Evolutionary conservation across 2,329 filamentous ascomycete genomes (phyloP), one percentile per base, ranked within the genome.

Genomic region (Pseudogymnoascus sp.): DNA sequence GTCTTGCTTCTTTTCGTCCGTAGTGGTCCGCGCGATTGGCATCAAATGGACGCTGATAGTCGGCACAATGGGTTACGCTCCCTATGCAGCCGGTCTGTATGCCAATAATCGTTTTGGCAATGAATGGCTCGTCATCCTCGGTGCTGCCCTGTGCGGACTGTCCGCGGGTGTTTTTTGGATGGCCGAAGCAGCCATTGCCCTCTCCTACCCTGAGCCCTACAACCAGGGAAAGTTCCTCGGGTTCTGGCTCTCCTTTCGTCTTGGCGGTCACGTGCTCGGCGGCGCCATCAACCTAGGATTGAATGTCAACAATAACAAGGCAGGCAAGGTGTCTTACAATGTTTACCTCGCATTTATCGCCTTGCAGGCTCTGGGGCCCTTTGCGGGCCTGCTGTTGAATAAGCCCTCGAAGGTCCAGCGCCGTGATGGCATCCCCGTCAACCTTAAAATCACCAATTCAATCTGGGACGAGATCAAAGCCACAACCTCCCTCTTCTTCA

Each of bases 291-390:
- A 89, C 58, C 75, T 91, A 0, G 86, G 86, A 0, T 73, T 91
- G 9, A 90, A 91, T 67, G 79, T 78, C 0, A 70, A 84, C 38
- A 77, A 81, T 0, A 77, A 81, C 64, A 70, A 81, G 60, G 83
- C 83, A 0, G 88, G 88, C 0, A 82, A 85, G 58, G 86, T 91
- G 0, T 88, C 85, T 0, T 90, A 89, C 66, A 81, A 81, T 0
- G 88, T 91, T 0, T 91, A 85, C 66, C 74, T 88, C 8, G 73
- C 89, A 18, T 91, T 91, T 69, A 90, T 91, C 63, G 86, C 84
- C 0, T 74, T 92, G 0, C 89, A 91, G 69, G 84, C 84, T 0
- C 66, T 81, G 0, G 88, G 85, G 0, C 87, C 88, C 0, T 78
- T 90, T n/a, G 81, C 85, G 0, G 88, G 81, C 0, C 69, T 90